Evolutionary conservation across 345 rosid species (phyloP), one percentile per base, ranked within the genome.

Genomic region (Litchi chinensis): DNA sequence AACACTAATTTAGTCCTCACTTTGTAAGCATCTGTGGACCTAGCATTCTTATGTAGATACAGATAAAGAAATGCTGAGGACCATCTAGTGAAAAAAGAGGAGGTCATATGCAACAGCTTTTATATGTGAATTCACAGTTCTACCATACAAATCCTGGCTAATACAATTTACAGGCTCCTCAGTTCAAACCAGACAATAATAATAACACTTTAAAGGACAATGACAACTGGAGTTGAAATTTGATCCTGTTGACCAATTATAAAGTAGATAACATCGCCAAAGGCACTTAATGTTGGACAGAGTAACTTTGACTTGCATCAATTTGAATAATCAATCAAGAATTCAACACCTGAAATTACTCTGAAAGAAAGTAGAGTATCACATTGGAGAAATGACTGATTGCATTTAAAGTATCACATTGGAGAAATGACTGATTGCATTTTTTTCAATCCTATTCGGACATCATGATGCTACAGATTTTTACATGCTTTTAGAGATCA

Each of bases 401-500:
- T 18, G 32, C 10, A 13, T 26, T 24, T 8, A n/a, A n/a, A 13
- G 15, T 7, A 52, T 52, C 57, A 43, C 32, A 44, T 46, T 19
- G 32, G 12, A 37, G 5, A 32, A 21, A 7, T 59, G 16, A 68
- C 32, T 63, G 19, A 71, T 39, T 18, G 32, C 10, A 13, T 26
- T 24, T 8, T 24, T 70, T 68, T 44, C 50, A 19, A 39, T 43
- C 44, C 46, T 37, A 24, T 37, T 66, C 12, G 22, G 26, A 76
- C 59, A 63, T 19, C 6, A 12, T n/a, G 64, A 67, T 43, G 57
- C 41, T 63, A 21, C 18, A 56, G 10, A 63, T 41, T 63, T 37
- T 39, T 75, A 43, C 66, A 64, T 32, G 54, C 59, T 69, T 69
- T 43, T 16, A 12, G 37, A 72, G 78, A 62, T 26, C 40, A 40